Evolutionary conservation across 495 filamentous ascomycete species (phyloP), one percentile per base, ranked within the genome.

Genomic region (Staphylotrichum tortipilum): DNA sequence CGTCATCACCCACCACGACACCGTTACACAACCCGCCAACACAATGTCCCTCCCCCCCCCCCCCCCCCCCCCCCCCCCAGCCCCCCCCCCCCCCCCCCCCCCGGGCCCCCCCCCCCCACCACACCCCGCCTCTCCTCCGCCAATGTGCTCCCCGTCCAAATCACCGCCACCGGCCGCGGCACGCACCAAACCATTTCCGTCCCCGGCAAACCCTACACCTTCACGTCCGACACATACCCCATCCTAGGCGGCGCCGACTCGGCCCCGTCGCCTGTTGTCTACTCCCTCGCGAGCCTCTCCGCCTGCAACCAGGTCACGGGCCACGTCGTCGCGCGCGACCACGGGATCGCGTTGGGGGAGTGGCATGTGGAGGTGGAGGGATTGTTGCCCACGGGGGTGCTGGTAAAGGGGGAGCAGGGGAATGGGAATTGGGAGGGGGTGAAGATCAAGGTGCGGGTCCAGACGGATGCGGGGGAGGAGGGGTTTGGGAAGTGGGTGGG

Each of bases 241-340:
- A 19, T 41, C 19, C 56, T 62, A 30, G 56, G 56, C 35, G 59
- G 59, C n/a, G 18, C 31, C 14, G 59, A 62, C 51, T 43, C 59
- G 1, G 43, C 53, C 10, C 59, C 59, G 1, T 62, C 59, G 0
- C 59, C 59, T 2, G 59, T 62, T 18, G 51, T 57, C 9, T 59
- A 62, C 46, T 45, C 48, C 7, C 54, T 62, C n/a, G 59, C 59
- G 9, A 54, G 49, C 37, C 59, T 62, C 17, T 50, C 53, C 44
- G 51, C 59, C 7, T 62, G 59, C 56, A 62, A 55, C 51, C 59
- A 62, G 28, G 59, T 62, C 5, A 59, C 59, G 15, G 59, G 59
- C 4, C 19, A 21, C 28, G 50, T 59, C 5, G 59, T 62, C 0
- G 59, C 59, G 3, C 34, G 39, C 22, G 51, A 59, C 24, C 56